Conservation (phyloP, 345 rosid species). For the Populus alba region DNA sequence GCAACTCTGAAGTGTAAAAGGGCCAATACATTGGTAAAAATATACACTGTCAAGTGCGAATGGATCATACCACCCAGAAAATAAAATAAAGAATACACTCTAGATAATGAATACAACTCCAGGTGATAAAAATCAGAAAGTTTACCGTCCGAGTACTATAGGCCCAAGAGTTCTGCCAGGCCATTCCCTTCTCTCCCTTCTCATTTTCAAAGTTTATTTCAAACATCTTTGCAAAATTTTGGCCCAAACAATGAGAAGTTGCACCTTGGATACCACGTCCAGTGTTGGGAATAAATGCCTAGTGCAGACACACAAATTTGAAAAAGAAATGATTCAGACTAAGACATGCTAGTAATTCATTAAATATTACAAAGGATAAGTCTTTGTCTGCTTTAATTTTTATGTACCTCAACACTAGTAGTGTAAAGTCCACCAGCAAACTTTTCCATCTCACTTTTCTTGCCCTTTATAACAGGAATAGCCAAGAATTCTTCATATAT, state of each 20-base stretch:
- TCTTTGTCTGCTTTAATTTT: neutral
- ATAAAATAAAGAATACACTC: neutral
- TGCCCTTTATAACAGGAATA: slow-evolving; percentile 85
- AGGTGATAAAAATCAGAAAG: neutral
- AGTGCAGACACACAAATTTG: slow-evolving; percentile 14
- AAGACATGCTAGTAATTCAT: slow-evolving; percentile 2
- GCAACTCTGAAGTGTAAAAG: neutral
- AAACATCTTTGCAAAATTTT: slow-evolving; percentile 95
- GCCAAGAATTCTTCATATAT: slow-evolving; percentile 93
- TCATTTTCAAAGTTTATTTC: slow-evolving; percentile 91
- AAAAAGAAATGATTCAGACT: neutral
- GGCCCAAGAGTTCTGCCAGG: slow-evolving; percentile 99
- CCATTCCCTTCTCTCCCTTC: slow-evolving; percentile 83
- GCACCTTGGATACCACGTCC: slow-evolving; percentile 99
- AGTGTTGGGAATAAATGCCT: slow-evolving; percentile 97
- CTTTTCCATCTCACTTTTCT: slow-evolving; percentile 95
- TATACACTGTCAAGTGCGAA: neutral
- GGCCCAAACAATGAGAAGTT: slow-evolving; percentile 95
- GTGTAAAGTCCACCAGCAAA: slow-evolving; percentile 99
- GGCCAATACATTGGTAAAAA: no score
- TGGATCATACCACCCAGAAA: neutral
- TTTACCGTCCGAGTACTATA: slow-evolving; percentile 81
- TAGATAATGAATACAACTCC: neutral
- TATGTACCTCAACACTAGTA: slow-evolving; percentile 80
- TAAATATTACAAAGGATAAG: neutral